These are phyloP conservation scores for Thelonectria olida DNA, from an alignment of 2,329 filamentous ascomycete species.

Conservation along the genomic window DNA sequence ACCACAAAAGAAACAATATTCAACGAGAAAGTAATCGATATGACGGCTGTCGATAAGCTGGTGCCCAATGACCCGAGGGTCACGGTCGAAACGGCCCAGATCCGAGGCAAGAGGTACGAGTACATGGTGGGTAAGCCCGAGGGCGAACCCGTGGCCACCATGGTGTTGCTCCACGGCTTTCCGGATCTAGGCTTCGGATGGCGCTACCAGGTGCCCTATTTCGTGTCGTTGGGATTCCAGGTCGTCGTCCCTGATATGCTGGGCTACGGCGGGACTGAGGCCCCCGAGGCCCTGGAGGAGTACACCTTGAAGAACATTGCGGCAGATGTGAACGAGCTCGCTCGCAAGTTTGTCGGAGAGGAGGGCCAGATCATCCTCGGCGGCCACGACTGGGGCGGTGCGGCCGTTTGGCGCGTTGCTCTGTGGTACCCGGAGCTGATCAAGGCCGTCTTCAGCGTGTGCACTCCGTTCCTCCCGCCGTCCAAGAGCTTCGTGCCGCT, in stretches of 20 bases:
- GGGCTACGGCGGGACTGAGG: conserved; percentile 82
- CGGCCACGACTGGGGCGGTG: conserved; percentile 93
- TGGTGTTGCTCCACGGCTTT: conserved; percentile 76
- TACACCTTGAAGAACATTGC: conserved; percentile 79
- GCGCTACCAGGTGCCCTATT: conserved; percentile 86
- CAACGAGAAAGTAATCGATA: neutral
- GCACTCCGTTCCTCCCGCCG: conserved; percentile 77
- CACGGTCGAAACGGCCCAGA: conserved; percentile 66
- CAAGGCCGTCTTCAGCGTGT: conserved; percentile 79
- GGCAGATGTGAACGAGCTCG: conserved; percentile 79
- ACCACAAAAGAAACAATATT: neutral
- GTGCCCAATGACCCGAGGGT: conserved; percentile 72
- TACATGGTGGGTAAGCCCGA: conserved; percentile 66
- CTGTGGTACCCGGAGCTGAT: conserved; percentile 79
- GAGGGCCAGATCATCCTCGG: conserved; percentile 75
- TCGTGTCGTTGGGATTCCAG: conserved; percentile 76
- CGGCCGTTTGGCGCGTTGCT: conserved; percentile 77
- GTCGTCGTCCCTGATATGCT: conserved; percentile 88
- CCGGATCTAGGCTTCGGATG: conserved; percentile 87
- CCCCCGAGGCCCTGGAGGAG: conserved; percentile 66
- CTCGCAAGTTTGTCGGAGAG: conserved; percentile 60
- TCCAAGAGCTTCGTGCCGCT: conserved; percentile 61
- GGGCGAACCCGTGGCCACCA: conserved; percentile 55
- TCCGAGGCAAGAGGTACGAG: conserved; percentile 77
- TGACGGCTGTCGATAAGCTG: conserved; percentile 70